These are phyloP conservation scores for Inosperma sp. DNA, from an alignment of 768 basidiomycete species.

Conservation along the genomic window DNA sequence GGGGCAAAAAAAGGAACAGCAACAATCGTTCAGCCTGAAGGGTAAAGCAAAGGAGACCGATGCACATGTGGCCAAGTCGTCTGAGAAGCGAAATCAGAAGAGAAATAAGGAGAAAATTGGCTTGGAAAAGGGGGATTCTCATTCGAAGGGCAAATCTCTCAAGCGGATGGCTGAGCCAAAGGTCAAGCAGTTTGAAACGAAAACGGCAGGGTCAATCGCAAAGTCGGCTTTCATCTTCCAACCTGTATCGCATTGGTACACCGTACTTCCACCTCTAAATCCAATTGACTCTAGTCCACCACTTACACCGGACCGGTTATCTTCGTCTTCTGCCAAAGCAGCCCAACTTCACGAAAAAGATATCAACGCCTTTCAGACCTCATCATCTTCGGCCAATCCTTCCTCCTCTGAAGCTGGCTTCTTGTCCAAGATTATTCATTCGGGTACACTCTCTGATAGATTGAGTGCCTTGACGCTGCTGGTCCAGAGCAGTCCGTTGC, in stretches of 20 bases:
- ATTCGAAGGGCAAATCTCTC: too few species aligned
- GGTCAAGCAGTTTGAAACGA: not conserved
- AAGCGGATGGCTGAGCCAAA: not conserved
- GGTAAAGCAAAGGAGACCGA: conserved; percentile 12
- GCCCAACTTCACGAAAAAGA: conserved; percentile 43
- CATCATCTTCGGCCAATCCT: conserved; percentile 48
- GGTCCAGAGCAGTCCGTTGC: conserved; percentile 82
- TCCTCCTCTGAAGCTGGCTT: conserved; percentile 77
- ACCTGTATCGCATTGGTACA: conserved; percentile 54
- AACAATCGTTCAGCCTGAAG: too few species aligned
- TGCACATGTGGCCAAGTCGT: too few species aligned
- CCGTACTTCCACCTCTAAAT: conserved; percentile 39
- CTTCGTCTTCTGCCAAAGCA: conserved; percentile 45
- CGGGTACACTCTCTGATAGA: conserved; percentile 88
- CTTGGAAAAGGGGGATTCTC: too few species aligned
- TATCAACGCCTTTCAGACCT: conserved; percentile 40
- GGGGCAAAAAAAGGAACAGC: too few species aligned
- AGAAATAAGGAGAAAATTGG: too few species aligned
- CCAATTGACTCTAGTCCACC: conserved; percentile 25
- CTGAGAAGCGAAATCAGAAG: too few species aligned
- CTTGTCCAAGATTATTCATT: conserved; percentile 76
- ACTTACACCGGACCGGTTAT: conserved; percentile 41
- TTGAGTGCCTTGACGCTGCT: conserved; percentile 87
- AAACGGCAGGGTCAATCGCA: conserved; percentile 31
- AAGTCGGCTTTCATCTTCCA: conserved; percentile 37